Conservation (phyloP, 441 rosid genomes). For the Biscutella laevigata region DNA sequence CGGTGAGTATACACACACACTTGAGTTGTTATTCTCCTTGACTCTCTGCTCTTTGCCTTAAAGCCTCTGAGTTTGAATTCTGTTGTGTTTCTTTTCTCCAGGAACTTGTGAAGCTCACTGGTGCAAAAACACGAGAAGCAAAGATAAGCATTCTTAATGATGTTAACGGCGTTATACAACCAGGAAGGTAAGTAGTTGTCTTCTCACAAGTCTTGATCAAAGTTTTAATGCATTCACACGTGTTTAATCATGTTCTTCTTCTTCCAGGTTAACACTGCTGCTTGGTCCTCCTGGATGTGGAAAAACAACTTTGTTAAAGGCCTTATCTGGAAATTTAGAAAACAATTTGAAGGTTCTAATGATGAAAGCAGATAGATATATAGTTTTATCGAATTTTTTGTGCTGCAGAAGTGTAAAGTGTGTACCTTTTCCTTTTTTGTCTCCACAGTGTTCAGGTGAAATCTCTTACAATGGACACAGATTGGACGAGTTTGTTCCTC, state of each 20-base stretch:
- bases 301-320: conserved; percentile 40
- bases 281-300: conserved; percentile 70
- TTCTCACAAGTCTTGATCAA: not conserved
- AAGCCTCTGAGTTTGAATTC: not conserved
- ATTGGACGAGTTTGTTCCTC: conserved; percentile 46
- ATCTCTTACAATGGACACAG: conserved; percentile 49
- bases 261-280: conserved; percentile 43
- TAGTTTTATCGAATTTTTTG: not conserved
- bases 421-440: not conserved
- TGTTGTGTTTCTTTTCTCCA: conserved; percentile 3
- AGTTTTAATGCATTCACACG: not conserved
- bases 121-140: conserved; percentile 29
- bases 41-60: not conserved
- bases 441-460: conserved; percentile 37
- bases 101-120: conserved; percentile 32
- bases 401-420: conserved; percentile 6
- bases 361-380: not conserved
- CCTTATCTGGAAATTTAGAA: conserved; percentile 46
- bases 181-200: conserved; percentile 41
- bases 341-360: conserved; percentile 39
- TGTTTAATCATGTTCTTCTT: not conserved
- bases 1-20: conserved; percentile 19
- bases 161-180: conserved; percentile 44
- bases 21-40: not conserved
- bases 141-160: conserved; percentile 41